Conservation (phyloP, 225 moss, liverwort and hornwort genomes). For the Rhytidiadelphus loreus region DNA sequence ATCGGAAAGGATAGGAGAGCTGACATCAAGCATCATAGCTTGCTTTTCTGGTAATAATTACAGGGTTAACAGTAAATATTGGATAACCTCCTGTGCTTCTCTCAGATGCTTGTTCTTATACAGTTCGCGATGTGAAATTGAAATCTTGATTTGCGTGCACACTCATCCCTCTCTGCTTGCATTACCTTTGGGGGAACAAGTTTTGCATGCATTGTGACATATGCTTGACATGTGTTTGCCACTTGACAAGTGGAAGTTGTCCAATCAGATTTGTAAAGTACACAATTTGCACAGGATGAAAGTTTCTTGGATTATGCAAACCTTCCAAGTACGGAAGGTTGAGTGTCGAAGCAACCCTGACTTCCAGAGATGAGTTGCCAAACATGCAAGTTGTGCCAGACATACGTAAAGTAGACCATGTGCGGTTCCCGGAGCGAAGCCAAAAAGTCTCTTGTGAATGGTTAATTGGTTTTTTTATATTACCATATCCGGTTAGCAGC, state of each 20-base stretch:
- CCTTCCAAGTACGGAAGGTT: background rate
- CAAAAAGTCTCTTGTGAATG: background rate
- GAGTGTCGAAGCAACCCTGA: background rate
- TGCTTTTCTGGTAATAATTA: background rate
- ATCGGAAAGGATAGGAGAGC: background rate
- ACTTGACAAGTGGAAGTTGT: background rate
- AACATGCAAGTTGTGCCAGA: background rate
- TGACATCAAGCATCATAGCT: background rate
- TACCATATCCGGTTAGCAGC: too few relatives aligned
- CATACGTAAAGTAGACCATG: background rate
- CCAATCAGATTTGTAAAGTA: background rate
- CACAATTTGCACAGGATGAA: background rate
- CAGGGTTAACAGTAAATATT: background rate
- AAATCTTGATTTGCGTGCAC: background rate
- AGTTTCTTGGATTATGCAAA: background rate
- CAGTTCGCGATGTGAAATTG: background rate
- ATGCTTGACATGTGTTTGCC: too few relatives aligned
- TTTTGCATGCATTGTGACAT: background rate
- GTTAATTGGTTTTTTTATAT: background rate
- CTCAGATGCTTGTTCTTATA: background rate
- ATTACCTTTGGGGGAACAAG: background rate
- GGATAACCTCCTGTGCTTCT: background rate
- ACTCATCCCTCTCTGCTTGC: background rate
- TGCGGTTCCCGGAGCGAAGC: too few relatives aligned
- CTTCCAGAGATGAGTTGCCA: background rate